Evolutionary conservation across 805 yeast genomes (phyloP).

Genomic region (Wickerhamiella vanderwaltii): DNA sequence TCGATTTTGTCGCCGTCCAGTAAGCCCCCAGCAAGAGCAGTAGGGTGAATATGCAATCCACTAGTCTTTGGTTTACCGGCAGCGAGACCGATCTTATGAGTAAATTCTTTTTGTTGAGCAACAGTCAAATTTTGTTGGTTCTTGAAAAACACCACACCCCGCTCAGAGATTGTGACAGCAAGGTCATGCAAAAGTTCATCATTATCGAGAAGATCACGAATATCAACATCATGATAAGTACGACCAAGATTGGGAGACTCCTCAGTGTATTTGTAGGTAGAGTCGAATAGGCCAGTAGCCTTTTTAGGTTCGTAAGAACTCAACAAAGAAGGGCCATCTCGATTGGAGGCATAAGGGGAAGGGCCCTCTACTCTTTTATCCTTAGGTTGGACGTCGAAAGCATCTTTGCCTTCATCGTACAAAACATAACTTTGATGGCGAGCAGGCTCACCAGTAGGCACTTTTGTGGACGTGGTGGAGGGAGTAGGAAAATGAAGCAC

Average conservation of each 20-base stretch:
- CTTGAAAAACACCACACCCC: conserved; percentile 41
- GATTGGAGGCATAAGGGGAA: conserved; percentile 11
- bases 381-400: conserved; percentile 2
- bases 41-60: conserved; percentile 15
- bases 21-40: conserved; percentile 12
- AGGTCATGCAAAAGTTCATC: conserved; percentile 29
- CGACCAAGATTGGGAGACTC: conserved; percentile 10
- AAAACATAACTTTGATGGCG: conserved; percentile 14
- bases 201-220: conserved; percentile 18
- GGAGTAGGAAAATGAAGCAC: conserved; percentile 1
- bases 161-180: conserved; percentile 36
- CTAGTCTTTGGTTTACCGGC: conserved; percentile 12
- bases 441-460: neutral
- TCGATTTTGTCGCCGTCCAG: conserved; percentile 10
- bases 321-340: conserved; percentile 7
- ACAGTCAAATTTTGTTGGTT: conserved; percentile 31
- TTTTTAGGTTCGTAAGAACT: conserved; percentile 4
- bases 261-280: conserved; percentile 13
- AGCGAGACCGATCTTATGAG: conserved; percentile 11
- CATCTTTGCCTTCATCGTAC: conserved; percentile 11
- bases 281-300: conserved; percentile 10
- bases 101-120: conserved; percentile 20
- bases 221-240: conserved; percentile 18
- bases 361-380: conserved; percentile 4
- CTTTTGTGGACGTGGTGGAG: neutral